Evolutionary conservation across 208 protist species (phyloP), one percentile per base, ranked within the genome.

Genomic region (Leishmania tropica): DNA sequence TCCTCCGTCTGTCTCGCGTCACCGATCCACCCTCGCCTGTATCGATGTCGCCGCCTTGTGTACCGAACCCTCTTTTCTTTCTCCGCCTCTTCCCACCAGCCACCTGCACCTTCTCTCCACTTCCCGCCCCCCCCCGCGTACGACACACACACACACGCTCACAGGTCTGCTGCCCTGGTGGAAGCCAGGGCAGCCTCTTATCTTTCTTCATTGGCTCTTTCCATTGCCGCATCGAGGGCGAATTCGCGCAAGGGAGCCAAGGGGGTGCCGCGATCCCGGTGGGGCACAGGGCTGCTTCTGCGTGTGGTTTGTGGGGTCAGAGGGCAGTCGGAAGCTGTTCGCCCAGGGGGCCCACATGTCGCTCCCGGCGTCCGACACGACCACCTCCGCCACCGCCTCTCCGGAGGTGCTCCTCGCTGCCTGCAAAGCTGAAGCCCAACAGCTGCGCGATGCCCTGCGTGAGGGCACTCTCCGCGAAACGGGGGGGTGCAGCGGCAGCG

Each of bases 391-490:
- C n/a, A 37, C 83, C 76, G 56, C 78, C 75, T 40, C 65, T 6
- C 71, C 48, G 6, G 82, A 81, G 7, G 73, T 75, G 0, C 51
- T 85, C 8, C 54, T 85, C 40, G 60, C 51, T 28, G 78, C 78
- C 40, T 79, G 67, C 64, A 87, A 85, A 37, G 88, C 90, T 10
- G 91, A 93, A 56, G 83, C 85, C 4, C n/a, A 83, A 31, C 71
- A 87, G 62, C 78, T 91, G 28, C 80, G 77, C 17, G 84, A 88
- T 45, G 80, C 82, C 19, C 82, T 89, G 31, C 72, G 87, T 54
- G 75, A 81, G 37, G 31, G 80, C 37, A 35, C 67, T 40, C 51
- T 81, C 40, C 76, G 79, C n/a, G 76, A 87, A 67, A 35, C 11
- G 67, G 67, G 8, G 8, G 64, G 35, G 15, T n/a, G 73, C 28